Evolutionary conservation across 1,139 yeast genomes (phyloP), one percentile per base, ranked within the genome.

Genomic region (Hyphopichia wangnamkhiaoensis): DNA sequence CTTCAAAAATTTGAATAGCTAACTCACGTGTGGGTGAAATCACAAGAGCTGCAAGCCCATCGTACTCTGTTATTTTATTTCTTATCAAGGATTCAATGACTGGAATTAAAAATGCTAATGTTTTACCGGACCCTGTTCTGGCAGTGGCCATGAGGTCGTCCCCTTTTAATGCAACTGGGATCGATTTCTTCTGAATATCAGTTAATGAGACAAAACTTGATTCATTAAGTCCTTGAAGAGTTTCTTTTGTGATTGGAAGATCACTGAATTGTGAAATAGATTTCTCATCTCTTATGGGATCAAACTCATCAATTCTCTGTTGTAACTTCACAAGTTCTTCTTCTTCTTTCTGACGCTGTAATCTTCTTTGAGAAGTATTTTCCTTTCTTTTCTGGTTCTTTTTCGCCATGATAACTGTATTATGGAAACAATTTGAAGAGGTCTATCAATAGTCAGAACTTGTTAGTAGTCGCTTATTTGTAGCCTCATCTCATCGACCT

Each of bases 91-190:
- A 71, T 56, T 90, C 96, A 16, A 90, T 63, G 4, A 87, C 78
- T 2, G 98, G 98, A 14, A 90, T 79, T 41, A 86, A 71, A 59
- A 86, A 93, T 33, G 97, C 96, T 37, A 90, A 69, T 0, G 96
- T 93, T 60, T 93, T 93, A 35, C 99, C 99, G 1, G 96, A 89
- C 2, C 99, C 98, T 0, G 99, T 93, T 53, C 83, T 82, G 15
- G 98, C 98, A 17, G 97, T 95, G 20, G 91, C 98, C 50, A 93
- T 71, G 8, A 93, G 64, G 64, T 94, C 99, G 35, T 80, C 74
- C 0, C 95, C 94, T 52, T 86, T 81, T 45, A 93, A 68, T 1
- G 95, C 83, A 14, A 76, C 65, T 0, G 95, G 87, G 26, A 93
- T 87, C 4, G 96, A 75, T 38, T 80, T 81, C 49, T 76, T 79